A percentile compares a stretch with the other conserved stretches of the same genome.
These are phyloP conservation scores for Avicennia marina DNA, from an alignment of 257 asterid species.

Conservation along the genomic window DNA sequence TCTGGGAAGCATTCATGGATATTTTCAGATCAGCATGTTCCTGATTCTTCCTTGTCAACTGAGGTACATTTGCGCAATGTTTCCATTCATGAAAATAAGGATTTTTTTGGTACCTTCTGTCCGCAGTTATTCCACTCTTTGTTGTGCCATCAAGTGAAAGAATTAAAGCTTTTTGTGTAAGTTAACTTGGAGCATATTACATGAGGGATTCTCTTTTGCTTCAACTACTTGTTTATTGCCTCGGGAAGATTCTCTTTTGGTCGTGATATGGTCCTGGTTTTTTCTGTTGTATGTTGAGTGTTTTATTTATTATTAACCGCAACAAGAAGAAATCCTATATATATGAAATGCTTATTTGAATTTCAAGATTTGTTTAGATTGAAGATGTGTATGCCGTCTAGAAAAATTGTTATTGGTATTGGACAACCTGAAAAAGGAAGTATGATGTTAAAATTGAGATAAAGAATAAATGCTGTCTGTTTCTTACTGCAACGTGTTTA, in stretches of 20 bases:
- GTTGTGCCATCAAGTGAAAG: slow-evolving; percentile 10
- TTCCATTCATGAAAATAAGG: no score
- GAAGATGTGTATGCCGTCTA: slow-evolving; percentile 5
- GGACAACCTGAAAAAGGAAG: no score
- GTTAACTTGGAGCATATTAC: no score
- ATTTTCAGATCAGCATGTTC: slow-evolving; percentile 46
- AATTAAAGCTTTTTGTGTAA: neutral
- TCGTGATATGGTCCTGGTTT: no score
- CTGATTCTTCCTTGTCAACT: slow-evolving; percentile 40
- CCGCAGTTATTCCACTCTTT: neutral
- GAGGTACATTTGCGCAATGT: slow-evolving; percentile 47
- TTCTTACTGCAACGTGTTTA: no score
- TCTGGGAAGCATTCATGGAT: slow-evolving; percentile 92
- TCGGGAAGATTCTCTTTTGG: no score
- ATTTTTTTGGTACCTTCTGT: neutral
- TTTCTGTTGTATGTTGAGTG: no score
- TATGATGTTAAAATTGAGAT: no score
- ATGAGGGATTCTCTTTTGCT: neutral
- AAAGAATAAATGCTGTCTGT: no score
- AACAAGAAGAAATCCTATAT: slow-evolving; percentile 3
- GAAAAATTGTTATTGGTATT: slow-evolving; percentile 7
- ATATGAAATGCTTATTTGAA: slow-evolving; percentile 13
- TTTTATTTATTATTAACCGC: no score
- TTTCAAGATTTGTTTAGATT: slow-evolving; percentile 7
- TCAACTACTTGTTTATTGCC: no score